Conservation (phyloP, 1,284 basidiomycete species). For the Meira nashicola region DNA sequence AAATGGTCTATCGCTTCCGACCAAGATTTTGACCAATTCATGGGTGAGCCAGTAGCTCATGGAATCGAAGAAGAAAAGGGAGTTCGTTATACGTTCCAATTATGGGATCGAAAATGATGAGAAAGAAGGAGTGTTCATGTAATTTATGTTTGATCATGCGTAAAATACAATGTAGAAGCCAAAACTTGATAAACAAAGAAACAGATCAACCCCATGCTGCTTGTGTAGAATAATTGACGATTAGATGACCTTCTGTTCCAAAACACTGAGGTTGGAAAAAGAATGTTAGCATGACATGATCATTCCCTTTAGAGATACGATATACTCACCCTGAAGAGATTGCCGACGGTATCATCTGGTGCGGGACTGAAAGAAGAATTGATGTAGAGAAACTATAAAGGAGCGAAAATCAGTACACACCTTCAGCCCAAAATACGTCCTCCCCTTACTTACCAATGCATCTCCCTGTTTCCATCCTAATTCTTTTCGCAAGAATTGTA, state of each 20-base stretch:
- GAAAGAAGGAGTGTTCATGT: background rate
- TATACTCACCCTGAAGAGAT: constrained; percentile 60
- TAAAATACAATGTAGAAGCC: background rate
- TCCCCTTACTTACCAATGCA: constrained; percentile 65
- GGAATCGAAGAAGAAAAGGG: constrained; percentile 8
- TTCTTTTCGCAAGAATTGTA: constrained; percentile 85
- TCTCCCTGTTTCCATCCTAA: constrained; percentile 82
- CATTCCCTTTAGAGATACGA: background rate
- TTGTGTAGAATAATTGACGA: constrained; percentile 50
- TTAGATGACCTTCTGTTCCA: constrained; percentile 46
- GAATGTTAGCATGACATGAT: background rate
- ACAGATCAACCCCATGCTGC: constrained; percentile 42
- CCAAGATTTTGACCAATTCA: background rate
- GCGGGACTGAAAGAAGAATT: constrained; percentile 94
- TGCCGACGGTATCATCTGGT: constrained; percentile 85
- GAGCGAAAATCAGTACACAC: constrained; percentile 1
- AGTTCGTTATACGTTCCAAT: constrained; percentile 4
- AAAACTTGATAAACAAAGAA: background rate
- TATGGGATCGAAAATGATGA: constrained; percentile 5
- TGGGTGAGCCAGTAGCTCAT: background rate
- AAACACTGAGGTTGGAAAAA: constrained; percentile 28
- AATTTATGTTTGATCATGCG: background rate
- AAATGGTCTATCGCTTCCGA: background rate
- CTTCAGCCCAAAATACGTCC: background rate
- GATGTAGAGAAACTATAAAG: constrained; percentile 87